These are phyloP conservation scores for Lepiota brunneoincarnata DNA, from an alignment of 768 basidiomycete genomes.

Conservation along the genomic window DNA sequence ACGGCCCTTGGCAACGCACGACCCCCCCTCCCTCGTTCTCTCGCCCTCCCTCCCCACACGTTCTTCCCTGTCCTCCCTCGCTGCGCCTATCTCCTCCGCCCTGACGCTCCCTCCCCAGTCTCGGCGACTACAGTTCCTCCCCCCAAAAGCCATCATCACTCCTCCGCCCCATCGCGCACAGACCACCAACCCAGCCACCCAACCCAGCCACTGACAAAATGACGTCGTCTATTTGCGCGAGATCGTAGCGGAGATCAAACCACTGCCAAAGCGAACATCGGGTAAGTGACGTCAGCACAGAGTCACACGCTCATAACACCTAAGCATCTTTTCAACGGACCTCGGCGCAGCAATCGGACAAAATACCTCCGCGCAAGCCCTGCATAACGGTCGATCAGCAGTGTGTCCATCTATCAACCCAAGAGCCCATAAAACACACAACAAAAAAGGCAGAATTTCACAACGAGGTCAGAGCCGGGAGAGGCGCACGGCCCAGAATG, in stretches of 20 bases:
- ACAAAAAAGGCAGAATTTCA: not conserved
- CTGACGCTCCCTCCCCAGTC: not conserved
- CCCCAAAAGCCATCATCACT: not conserved
- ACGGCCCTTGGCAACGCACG: slow-evolving; percentile 11
- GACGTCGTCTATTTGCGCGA: slow-evolving; percentile 36
- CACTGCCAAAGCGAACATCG: slow-evolving; percentile 28
- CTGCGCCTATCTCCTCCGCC: not conserved
- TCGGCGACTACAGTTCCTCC: not conserved
- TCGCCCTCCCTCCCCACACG: not conserved
- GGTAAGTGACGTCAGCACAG: slow-evolving; percentile 14
- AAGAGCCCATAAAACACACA: not conserved
- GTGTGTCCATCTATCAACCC: not conserved
- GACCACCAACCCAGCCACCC: not conserved
- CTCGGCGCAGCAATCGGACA: slow-evolving; percentile 83
- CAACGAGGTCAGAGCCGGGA: not conserved
- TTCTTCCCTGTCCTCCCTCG: not conserved
- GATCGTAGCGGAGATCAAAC: slow-evolving; percentile 61
- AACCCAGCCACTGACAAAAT: slow-evolving; percentile 1
- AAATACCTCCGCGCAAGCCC: slow-evolving; percentile 83
- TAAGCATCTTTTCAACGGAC: slow-evolving; percentile 35
- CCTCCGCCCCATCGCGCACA: not conserved
- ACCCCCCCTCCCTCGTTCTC: not conserved
- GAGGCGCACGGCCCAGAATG: not conserved
- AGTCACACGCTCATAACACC: slow-evolving; percentile 1
- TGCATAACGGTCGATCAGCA: slow-evolving; percentile 26